These are phyloP conservation scores for Thozetella sp. DNA, from an alignment of 495 filamentous ascomycete species.

Conservation along the genomic window DNA sequence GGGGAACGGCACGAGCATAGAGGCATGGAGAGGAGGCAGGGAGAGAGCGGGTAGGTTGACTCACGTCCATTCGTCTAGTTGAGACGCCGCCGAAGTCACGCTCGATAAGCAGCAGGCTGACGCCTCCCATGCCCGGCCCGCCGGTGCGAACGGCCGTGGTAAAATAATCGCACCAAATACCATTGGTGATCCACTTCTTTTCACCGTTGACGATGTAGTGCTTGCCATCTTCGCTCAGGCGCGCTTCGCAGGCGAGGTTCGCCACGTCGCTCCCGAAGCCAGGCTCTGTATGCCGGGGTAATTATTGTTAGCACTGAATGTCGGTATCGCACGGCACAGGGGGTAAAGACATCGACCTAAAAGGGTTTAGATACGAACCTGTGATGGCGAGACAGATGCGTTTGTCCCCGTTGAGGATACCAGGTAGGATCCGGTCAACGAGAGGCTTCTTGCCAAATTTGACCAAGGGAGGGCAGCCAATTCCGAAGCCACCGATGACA, in stretches of 20 bases:
- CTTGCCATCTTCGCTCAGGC: constrained; percentile 90
- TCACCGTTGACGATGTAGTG: constrained; percentile 99
- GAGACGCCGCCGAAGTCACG: constrained; percentile 79
- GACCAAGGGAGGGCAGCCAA: constrained; percentile 87
- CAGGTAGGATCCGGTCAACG: constrained; percentile 76
- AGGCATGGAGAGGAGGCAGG: not conserved
- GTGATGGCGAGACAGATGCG: constrained; percentile 76
- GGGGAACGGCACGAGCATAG: not conserved
- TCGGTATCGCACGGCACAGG: not conserved
- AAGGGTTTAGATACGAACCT: not conserved
- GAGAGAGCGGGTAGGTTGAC: not conserved
- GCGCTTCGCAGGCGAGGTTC: constrained; percentile 92
- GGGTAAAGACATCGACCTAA: not conserved
- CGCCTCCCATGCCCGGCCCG: constrained; percentile 81
- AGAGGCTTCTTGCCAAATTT: constrained; percentile 90
- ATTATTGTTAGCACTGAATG: not conserved
- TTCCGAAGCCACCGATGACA: constrained; percentile 90
- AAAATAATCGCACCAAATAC: constrained; percentile 95
- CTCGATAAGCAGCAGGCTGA: constrained; percentile 85
- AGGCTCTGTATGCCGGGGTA: constrained; percentile 37
- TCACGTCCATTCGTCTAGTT: constrained; percentile 84
- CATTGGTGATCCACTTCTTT: constrained; percentile 99
- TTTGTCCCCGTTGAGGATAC: constrained; percentile 89
- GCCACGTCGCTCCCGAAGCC: constrained; percentile 78
- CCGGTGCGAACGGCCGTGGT: constrained; percentile 95